phyloP scores from a whole-genome alignment of 805 yeast genomes.

The Kockiozyma suomiensis region DNA sequence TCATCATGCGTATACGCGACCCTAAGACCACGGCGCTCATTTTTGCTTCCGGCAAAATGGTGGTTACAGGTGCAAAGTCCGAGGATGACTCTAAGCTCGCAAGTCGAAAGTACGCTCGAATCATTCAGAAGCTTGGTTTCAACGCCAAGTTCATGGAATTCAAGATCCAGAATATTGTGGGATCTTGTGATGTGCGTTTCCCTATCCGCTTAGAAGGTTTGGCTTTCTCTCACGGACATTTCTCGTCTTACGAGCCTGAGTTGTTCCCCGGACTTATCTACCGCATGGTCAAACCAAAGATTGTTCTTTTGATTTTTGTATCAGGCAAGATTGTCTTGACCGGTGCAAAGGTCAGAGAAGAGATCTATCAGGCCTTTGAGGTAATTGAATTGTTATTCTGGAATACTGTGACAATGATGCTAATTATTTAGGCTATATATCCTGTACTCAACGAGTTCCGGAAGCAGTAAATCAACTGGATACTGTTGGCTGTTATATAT shows the following conservation, averaged over 20 bases:
- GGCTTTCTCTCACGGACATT: slow-evolving; percentile 97
- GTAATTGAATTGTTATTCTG: slow-evolving; percentile 5
- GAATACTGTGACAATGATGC: no score
- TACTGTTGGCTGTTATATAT: neutral
- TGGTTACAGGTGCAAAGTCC: slow-evolving; percentile 98
- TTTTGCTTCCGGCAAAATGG: slow-evolving; percentile 99
- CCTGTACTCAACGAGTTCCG: slow-evolving; percentile 98
- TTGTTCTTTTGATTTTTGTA: slow-evolving; percentile 91
- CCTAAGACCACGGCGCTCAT: slow-evolving; percentile 98
- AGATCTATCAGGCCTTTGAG: slow-evolving; percentile 96
- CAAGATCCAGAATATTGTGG: slow-evolving; percentile 97
- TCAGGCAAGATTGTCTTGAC: slow-evolving; percentile 97
- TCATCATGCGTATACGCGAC: slow-evolving; percentile 98
- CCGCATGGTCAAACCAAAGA: slow-evolving; percentile 99
- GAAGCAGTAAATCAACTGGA: slow-evolving; percentile 53
- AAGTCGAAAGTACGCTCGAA: slow-evolving; percentile 95
- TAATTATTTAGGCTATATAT: slow-evolving; percentile 65
- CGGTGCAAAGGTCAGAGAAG: slow-evolving; percentile 99
- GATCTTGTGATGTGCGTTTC: slow-evolving; percentile 97
- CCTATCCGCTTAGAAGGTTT: slow-evolving; percentile 96
- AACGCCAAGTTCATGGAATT: slow-evolving; percentile 97
- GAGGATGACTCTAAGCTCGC: slow-evolving; percentile 99
- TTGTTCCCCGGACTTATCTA: slow-evolving; percentile 96
- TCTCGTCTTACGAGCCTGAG: slow-evolving; percentile 87
- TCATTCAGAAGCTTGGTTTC: slow-evolving; percentile 95